Conservation (phyloP, 352 stramenopile species). For the Globisporangium emineosum region DNA sequence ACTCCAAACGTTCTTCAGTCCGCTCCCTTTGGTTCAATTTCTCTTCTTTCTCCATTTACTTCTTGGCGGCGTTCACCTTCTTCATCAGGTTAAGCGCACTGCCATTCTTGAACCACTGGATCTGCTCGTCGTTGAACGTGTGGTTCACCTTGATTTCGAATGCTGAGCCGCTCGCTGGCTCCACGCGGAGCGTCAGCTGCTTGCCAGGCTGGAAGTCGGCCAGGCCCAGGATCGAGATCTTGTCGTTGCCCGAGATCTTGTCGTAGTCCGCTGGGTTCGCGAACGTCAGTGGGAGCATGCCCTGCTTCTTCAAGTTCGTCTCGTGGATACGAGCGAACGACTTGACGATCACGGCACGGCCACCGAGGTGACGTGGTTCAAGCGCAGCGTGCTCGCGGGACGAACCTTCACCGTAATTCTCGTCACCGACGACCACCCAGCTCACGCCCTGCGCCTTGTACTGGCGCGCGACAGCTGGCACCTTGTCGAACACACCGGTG, state of each 20-base stretch:
- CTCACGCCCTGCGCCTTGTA: slow-evolving; percentile 90
- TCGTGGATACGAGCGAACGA: slow-evolving; percentile 95
- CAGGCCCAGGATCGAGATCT: slow-evolving; percentile 89
- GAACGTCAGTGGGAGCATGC: slow-evolving; percentile 92
- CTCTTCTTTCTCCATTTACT: slow-evolving; percentile 9
- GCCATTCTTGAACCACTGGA: slow-evolving; percentile 94
- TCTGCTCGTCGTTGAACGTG: slow-evolving; percentile 94
- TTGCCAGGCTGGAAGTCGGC: slow-evolving; percentile 84
- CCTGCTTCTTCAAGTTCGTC: slow-evolving; percentile 96
- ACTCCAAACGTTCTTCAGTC: slow-evolving; percentile 5
- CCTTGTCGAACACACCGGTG: slow-evolving; percentile 85
- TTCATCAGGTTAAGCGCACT: slow-evolving; percentile 95
- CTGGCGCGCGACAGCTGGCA: slow-evolving; percentile 84
- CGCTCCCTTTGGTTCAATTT: slow-evolving; percentile 3
- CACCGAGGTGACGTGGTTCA: slow-evolving; percentile 89
- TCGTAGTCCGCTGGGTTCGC: slow-evolving; percentile 91
- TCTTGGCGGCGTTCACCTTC: slow-evolving; percentile 67
- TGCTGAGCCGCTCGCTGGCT: slow-evolving; percentile 48
- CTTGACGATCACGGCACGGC: slow-evolving; percentile 90
- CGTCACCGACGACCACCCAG: slow-evolving; percentile 92
- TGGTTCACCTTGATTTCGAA: slow-evolving; percentile 93
- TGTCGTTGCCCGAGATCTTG: slow-evolving; percentile 90
- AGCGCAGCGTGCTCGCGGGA: slow-evolving; percentile 92
- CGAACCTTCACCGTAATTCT: slow-evolving; percentile 94
- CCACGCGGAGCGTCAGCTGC: slow-evolving; percentile 82